Percentiles rank a stretch among this genome's conserved stretches.
These are phyloP conservation scores for Maudiozyma humilis DNA, from an alignment of 1,139 yeast species.

Conservation along the genomic window DNA sequence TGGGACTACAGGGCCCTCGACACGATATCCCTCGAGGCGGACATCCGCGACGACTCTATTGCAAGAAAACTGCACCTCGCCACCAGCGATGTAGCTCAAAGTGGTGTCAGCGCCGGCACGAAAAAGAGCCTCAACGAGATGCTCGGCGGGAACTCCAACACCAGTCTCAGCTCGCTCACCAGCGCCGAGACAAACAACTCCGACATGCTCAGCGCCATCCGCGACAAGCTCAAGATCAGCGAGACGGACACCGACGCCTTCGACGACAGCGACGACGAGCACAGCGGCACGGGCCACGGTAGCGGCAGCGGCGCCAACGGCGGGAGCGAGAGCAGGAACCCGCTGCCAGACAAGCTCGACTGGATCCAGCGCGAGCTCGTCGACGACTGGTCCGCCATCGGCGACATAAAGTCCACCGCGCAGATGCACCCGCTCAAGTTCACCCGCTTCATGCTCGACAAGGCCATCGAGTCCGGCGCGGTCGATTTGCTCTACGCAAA, in stretches of 20 bases:
- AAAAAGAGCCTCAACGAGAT: constrained; percentile 2
- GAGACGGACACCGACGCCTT: constrained; percentile 5
- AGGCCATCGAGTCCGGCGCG: constrained; percentile 79
- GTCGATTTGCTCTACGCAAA: constrained; percentile 79
- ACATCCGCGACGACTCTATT: constrained; percentile 34
- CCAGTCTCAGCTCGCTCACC: constrained; percentile 2
- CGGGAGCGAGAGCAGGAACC: constrained; percentile 13
- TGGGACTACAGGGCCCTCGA: constrained; percentile 93
- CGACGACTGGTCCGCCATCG: constrained; percentile 68
- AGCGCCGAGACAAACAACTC: constrained; percentile 5
- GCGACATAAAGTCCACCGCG: constrained; percentile 84
- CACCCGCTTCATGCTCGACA: constrained; percentile 68
- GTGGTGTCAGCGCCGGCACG: background rate
- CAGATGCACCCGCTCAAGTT: constrained; percentile 95
- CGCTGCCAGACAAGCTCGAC: constrained; percentile 63
- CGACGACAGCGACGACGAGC: background rate
- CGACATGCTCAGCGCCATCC: constrained; percentile 3
- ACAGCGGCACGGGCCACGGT: constrained; percentile 43
- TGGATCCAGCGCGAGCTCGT: constrained; percentile 72
- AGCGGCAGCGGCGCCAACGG: constrained; percentile 29
- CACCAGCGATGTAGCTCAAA: background rate
- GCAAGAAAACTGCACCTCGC: background rate
- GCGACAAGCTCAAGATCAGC: constrained; percentile 2
- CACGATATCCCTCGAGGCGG: constrained; percentile 83
- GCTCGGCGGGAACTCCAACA: constrained; percentile 3